Evolutionary conservation across 2,329 filamentous ascomycete species (phyloP).

Genomic region (Sarocladium brachiariae): DNA sequence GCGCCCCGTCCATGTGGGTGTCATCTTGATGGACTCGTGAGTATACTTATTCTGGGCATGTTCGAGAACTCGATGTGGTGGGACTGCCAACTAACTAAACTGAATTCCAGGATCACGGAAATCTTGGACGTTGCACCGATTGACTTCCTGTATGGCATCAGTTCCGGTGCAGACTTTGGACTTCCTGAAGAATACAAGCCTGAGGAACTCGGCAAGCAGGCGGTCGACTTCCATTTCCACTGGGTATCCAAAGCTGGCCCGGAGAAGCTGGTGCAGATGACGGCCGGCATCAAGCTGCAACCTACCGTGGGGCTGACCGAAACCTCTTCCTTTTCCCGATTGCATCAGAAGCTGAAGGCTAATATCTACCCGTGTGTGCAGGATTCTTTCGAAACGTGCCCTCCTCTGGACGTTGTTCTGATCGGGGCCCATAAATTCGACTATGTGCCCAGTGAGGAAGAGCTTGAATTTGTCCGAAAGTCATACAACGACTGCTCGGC

Average conservation of each 20-base stretch:
- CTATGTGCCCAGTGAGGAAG: conserved; percentile 24
- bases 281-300: conserved; percentile 20
- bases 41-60: no score
- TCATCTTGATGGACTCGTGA: conserved; percentile 23
- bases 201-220: conserved; percentile 8
- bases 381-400: conserved; percentile 33
- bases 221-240: conserved; percentile 24
- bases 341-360: no score
- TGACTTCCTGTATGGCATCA: conserved; percentile 20
- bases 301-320: conserved; percentile 22
- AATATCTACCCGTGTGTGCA: no score
- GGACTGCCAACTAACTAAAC: no score
- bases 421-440: conserved; percentile 27
- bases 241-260: conserved; percentile 25
- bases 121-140: conserved; percentile 28
- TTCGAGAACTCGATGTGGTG: no score
- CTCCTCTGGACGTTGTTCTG: conserved; percentile 32
- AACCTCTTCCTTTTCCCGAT: no score
- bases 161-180: conserved; percentile 12
- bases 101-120: conserved; percentile 24
- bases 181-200: conserved; percentile 15
- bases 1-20: conserved; percentile 19
- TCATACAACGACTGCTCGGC: conserved; percentile 26
- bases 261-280: conserved; percentile 16
- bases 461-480: conserved; percentile 30